phyloP scores from a whole-genome alignment of 345 rosid genomes.

The Microcos paniculata region DNA sequence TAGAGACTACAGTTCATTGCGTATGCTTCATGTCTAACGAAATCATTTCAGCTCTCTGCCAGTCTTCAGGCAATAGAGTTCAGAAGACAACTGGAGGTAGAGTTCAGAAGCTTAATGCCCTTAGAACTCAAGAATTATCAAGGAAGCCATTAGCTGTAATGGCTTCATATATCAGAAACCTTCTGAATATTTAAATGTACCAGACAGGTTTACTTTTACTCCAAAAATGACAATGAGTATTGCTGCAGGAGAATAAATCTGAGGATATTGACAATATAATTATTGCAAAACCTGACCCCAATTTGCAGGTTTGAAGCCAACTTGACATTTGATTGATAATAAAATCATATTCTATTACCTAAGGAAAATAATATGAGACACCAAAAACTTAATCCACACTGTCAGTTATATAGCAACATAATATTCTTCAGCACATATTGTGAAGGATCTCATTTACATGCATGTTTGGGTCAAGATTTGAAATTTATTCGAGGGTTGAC shows the following conservation, averaged over 20 bases:
- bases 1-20: not conserved
- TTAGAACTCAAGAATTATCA: not conserved
- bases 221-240: not conserved
- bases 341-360: not conserved
- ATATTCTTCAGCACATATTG: not conserved
- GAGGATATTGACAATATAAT: not conserved
- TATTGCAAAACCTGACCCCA: not conserved
- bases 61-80: not conserved
- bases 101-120: not conserved
- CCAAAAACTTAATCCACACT: conserved; percentile 2
- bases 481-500: no score
- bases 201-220: not conserved
- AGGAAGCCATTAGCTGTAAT: not conserved
- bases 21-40: not conserved
- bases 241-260: no score
- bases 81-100: not conserved
- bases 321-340: not conserved
- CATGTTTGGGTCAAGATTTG: not conserved
- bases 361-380: not conserved
- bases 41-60: not conserved
- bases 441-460: not conserved
- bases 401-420: not conserved
- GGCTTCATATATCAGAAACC: not conserved
- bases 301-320: not conserved
- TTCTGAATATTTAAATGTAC: not conserved